phyloP scores from a whole-genome alignment of 352 stramenopile genomes.

The Pythium folliculosum region DNA sequence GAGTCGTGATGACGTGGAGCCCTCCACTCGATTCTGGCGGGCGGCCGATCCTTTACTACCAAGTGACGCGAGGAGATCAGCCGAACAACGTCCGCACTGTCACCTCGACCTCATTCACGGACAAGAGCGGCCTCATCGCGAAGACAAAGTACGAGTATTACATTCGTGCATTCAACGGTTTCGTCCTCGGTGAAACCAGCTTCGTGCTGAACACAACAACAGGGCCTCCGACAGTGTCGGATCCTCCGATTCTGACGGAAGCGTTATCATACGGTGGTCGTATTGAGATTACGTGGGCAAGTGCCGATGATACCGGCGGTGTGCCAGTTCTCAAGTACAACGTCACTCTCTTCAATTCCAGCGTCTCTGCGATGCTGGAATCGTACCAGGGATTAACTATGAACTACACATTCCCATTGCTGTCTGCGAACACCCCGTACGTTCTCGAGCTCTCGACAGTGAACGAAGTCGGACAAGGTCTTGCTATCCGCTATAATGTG shows the following conservation, averaged over 20 bases:
- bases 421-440: conserved; percentile 26
- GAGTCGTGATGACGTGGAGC: conserved; percentile 44
- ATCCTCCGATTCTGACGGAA: conserved; percentile 26
- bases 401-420: conserved; percentile 6
- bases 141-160: conserved; percentile 40
- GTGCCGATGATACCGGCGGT: conserved; percentile 46
- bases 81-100: conserved; percentile 10
- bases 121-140: conserved; percentile 36
- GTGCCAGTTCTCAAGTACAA: conserved; percentile 35
- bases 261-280: conserved; percentile 40
- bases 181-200: conserved; percentile 22
- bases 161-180: conserved; percentile 49
- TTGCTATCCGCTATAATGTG: background rate
- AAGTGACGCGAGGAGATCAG: conserved; percentile 34
- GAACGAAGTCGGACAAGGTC: conserved; percentile 19
- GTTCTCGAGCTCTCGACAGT: background rate
- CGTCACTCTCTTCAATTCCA: conserved; percentile 16
- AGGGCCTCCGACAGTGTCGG: conserved; percentile 29
- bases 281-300: conserved; percentile 44
- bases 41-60: conserved; percentile 40
- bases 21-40: conserved; percentile 50
- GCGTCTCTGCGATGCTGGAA: background rate
- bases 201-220: conserved; percentile 21
- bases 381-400: background rate
- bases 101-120: conserved; percentile 29